Evolutionary conservation across 2,329 filamentous ascomycete genomes (phyloP).

Genomic region (Parastagonospora avenae): DNA sequence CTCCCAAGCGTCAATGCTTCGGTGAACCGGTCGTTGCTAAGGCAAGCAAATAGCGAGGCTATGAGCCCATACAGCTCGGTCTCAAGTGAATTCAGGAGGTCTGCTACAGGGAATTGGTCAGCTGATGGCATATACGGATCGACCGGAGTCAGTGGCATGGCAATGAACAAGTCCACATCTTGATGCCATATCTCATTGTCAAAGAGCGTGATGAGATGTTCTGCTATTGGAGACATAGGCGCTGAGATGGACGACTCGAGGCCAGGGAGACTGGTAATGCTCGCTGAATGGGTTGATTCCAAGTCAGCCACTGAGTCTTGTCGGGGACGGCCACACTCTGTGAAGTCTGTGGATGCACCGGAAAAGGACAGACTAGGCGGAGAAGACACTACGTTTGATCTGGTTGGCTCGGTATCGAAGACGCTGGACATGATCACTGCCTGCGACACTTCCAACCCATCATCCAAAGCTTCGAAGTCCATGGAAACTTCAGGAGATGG

Average conservation of each 20-base stretch:
- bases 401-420: too few species aligned
- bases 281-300: background rate
- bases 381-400: too few species aligned
- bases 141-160: background rate
- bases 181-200: constrained; percentile 2
- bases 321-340: too few species aligned
- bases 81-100: background rate
- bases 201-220: background rate
- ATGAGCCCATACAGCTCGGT: constrained; percentile 3
- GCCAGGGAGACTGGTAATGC: background rate
- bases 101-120: background rate
- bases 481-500: too few species aligned
- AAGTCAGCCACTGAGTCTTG: background rate
- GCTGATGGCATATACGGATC: background rate
- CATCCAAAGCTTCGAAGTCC: too few species aligned
- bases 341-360: too few species aligned
- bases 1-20: background rate
- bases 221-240: background rate
- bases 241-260: background rate
- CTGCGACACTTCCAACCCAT: too few species aligned
- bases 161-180: constrained; percentile 1
- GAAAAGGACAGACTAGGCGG: too few species aligned
- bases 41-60: constrained; percentile 2
- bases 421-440: too few species aligned
- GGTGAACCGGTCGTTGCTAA: background rate